Conservation (phyloP, 2,329 filamentous ascomycete genomes). For the Penicillium rolfsii region DNA sequence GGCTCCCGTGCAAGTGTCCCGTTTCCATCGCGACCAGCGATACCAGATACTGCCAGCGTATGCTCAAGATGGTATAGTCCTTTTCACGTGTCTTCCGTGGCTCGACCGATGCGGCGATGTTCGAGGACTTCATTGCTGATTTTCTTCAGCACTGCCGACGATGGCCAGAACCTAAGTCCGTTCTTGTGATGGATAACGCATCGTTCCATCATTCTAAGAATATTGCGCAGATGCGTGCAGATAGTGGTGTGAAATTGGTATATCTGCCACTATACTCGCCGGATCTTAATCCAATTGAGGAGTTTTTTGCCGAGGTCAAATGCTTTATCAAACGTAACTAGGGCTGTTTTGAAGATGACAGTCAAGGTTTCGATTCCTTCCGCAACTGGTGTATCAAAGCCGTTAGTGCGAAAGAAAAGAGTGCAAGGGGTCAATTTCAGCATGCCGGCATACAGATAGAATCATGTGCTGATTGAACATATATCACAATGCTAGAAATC, state of each 20-base stretch:
- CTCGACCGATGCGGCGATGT: neutral
- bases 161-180: neutral
- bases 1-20: neutral
- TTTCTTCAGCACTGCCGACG: neutral
- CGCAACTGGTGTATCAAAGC: conserved; percentile 2
- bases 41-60: neutral
- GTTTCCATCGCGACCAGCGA: neutral
- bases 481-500: no score
- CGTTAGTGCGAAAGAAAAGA: neutral
- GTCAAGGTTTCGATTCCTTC: neutral
- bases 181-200: neutral
- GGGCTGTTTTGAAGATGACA: neutral
- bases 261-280: neutral
- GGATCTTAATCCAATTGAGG: neutral
- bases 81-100: neutral
- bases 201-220: neutral
- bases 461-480: no score
- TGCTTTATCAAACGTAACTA: neutral
- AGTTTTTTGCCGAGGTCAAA: neutral
- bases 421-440: neutral
- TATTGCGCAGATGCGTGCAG: neutral
- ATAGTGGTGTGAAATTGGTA: neutral
- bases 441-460: no score
- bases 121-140: neutral
- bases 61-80: neutral